Base-by-base conservation (phyloP, 805 yeast species). In the Teunomyces kruisii region DNA sequence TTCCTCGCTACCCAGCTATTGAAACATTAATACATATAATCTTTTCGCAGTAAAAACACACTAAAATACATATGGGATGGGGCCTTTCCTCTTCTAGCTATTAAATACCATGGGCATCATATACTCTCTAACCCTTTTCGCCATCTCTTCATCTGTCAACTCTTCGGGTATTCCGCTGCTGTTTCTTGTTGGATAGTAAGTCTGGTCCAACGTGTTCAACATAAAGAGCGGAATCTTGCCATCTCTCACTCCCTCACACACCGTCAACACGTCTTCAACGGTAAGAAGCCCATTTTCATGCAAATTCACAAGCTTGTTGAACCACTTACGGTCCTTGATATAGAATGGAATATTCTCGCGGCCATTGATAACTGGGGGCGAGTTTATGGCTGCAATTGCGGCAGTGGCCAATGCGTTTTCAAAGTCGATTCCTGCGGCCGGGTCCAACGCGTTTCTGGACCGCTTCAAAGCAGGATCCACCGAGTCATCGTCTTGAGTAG, bases 221-320 rank as follows among this genome's bases (percentile, higher is more conserved):
- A 67, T 63, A 36, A 65, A 64, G 17, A 59, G 45, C 1, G 72
- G 73, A 17, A 68, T 64, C 45, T 59, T 66, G n/a, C 61, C 61
- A 44, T 68, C 73, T 39, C 72, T 52, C 1, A 68, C 65, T 1
- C 72, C 73, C 42, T 67, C 70, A 37, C 68, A 62, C 1, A 68
- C 60, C 12, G 56, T 42, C 16, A 68, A 52, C 3, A 68, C 69
- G 27, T 68, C 73, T 22, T 57, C 58, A 2, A 62, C 55, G 5
- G 56, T 57, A 2, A 68, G 45, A 30, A 52, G 55, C 9, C 59
- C 61, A 10, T 51, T 45, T 15, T 65, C 67, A 42, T 64, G 58
- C 33, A 67, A 50, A 8, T 51, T 44, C 7, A 68, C 57, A 37
- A 68, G 52, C 41, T 59, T 66, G 43, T 62, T 66, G 47, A 68